Evolutionary conservation across 2,329 filamentous ascomycete species (phyloP), one percentile per base, ranked within the genome.

Genomic region (Exophiala phaeomuriformis): DNA sequence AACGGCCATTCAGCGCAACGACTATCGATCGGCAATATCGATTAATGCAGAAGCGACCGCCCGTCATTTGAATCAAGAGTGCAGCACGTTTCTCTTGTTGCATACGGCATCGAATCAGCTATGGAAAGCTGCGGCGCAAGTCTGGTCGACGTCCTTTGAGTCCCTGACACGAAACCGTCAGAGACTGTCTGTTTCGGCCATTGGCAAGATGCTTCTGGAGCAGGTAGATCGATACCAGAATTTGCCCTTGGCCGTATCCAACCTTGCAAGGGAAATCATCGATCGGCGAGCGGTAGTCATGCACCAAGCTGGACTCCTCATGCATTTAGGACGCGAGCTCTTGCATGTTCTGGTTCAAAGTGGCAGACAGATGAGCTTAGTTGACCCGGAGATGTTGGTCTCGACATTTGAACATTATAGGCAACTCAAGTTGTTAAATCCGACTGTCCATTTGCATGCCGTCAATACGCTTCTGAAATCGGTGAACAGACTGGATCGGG

Each of bases 41-140:
- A 61, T 77, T n/a, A 73, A 75, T 52, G 59, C 69, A 37, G 66
- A 74, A 60, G 72, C 74, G 7, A 62, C 63, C 44, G 48, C 44
- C 12, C 59, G 58, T 6, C 57, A 61, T 1, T 46, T 65, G 30
- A 67, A 64, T 28, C 45, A 62, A 3, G 46, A 53, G 10, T 68
- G 64, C 46, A 68, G 68, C 64, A 60, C 63, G 2, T 59, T 66
- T 47, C 54, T 65, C 6, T 63, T 73, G 46, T 57, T 66, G 5
- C 59, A 68, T 31, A 65, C 65, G 37, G 53, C 69, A 32, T 63
- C 66, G 50, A 59, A 61, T 19, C 52, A 50, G 42, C 55, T 69
- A 31, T 75, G 71, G 71, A 40, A 53, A 28, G 59, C 60, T 8
- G 63, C 66, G 8, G 56, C 64, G 49, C 52, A 63, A 9, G 55